Evolutionary conservation across 2,329 filamentous ascomycete species (phyloP).

Genomic region (Fusarium fujikuroi): DNA sequence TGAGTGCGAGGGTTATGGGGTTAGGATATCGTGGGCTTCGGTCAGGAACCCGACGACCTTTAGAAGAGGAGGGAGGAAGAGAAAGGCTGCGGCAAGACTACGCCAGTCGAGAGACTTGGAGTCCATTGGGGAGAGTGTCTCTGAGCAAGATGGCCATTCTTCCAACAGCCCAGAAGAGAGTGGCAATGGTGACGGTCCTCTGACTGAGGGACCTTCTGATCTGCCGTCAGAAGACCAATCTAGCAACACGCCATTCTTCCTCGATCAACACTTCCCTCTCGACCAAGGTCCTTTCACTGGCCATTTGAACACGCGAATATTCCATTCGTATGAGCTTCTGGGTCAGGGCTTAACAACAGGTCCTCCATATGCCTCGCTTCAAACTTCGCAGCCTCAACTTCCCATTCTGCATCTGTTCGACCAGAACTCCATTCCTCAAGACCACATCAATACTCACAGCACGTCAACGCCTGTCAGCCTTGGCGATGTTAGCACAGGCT

Average conservation of each 20-base stretch:
- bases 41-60: slow-evolving; percentile 41
- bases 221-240: not conserved
- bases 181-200: not conserved
- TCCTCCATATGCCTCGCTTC: not conserved
- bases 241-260: not conserved
- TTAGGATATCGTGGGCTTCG: slow-evolving; percentile 40
- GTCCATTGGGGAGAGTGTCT: not conserved
- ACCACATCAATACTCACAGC: not conserved
- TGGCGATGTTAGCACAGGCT: not conserved
- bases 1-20: slow-evolving; percentile 39
- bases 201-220: not conserved
- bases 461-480: slow-evolving; percentile 3
- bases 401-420: not conserved
- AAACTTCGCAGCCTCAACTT: not conserved
- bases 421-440: not conserved
- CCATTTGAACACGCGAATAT: slow-evolving; percentile 26
- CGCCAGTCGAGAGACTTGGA: not conserved
- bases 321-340: slow-evolving; percentile 34
- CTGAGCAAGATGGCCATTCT: not conserved
- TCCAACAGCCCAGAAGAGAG: not conserved
- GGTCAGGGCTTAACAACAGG: slow-evolving; percentile 28
- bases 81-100: slow-evolving; percentile 1
- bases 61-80: slow-evolving; percentile 6
- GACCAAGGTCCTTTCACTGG: slow-evolving; percentile 9
- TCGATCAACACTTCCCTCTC: not conserved